These are phyloP conservation scores for Phytophthora tentaculata DNA, from an alignment of 352 stramenopile genomes.

Conservation along the genomic window DNA sequence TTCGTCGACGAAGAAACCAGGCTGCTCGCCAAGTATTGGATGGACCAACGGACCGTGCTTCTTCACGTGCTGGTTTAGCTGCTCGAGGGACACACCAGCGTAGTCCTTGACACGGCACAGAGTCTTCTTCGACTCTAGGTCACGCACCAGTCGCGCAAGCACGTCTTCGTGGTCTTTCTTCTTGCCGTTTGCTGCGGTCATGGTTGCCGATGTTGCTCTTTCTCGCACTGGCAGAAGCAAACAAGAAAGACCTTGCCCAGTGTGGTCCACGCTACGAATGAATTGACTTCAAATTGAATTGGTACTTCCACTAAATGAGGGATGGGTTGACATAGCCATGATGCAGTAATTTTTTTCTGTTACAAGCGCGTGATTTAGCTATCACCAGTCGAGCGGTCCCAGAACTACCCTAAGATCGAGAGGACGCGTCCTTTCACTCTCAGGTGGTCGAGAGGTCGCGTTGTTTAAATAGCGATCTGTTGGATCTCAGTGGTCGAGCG, in stretches of 20 bases:
- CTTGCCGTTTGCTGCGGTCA: background rate
- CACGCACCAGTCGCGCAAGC: background rate
- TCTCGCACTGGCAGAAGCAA: too few relatives aligned
- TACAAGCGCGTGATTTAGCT: too few relatives aligned
- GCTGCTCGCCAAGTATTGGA: background rate
- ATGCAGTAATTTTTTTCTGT: too few relatives aligned
- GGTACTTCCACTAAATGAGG: background rate
- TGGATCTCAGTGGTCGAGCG: too few relatives aligned
- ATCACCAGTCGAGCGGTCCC: too few relatives aligned
- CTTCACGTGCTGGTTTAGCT: background rate
- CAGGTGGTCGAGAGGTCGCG: too few relatives aligned
- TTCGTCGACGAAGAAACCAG: background rate
- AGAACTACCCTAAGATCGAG: too few relatives aligned
- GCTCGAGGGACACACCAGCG: background rate
- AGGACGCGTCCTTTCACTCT: too few relatives aligned
- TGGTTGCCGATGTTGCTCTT: background rate
- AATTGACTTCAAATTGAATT: background rate
- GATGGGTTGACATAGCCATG: too few relatives aligned
- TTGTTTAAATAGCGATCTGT: too few relatives aligned
- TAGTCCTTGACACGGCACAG: background rate
- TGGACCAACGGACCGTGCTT: background rate
- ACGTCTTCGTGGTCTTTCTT: background rate
- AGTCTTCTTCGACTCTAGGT: background rate
- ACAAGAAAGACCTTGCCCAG: too few relatives aligned
- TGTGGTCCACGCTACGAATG: background rate